Percentiles rank a stretch among this genome's conserved stretches.
phyloP scores from a whole-genome alignment of 805 yeast genomes.

The Kluyveromyces aestuarii region DNA sequence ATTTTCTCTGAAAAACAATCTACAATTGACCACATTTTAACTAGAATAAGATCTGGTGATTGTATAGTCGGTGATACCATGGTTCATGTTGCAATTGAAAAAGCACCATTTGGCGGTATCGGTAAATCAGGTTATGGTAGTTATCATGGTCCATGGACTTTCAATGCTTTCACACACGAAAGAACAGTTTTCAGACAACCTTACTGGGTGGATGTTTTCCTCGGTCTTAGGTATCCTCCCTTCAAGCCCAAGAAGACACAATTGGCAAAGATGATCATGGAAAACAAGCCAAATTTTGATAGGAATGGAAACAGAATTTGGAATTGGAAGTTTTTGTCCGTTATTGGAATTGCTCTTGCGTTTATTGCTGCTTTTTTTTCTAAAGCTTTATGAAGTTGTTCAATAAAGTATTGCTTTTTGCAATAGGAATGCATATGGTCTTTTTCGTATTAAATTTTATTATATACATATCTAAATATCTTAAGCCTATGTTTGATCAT shows the following conservation, averaged over 20 bases:
- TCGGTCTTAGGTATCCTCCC: conserved; percentile 64
- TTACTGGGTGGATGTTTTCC: conserved; percentile 49
- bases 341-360: not conserved
- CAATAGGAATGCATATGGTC: not conserved
- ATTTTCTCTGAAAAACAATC: conserved; percentile 43
- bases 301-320: conserved; percentile 27
- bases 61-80: conserved; percentile 61
- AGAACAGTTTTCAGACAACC: conserved; percentile 60
- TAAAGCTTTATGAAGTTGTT: not conserved
- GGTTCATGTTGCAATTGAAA: conserved; percentile 56
- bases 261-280: conserved; percentile 21
- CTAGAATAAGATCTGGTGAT: conserved; percentile 62
- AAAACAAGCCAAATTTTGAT: conserved; percentile 29
- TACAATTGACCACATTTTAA: conserved; percentile 42
- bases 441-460: not conserved
- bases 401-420: not conserved
- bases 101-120: conserved; percentile 86
- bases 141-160: conserved; percentile 69
- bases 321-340: conserved; percentile 1
- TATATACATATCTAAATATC: not conserved
- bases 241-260: conserved; percentile 29
- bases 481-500: not conserved
- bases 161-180: conserved; percentile 67
- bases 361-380: not conserved
- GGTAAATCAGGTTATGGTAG: conserved; percentile 78